These are phyloP conservation scores for Epichloe festucae DNA, from an alignment of 2,329 filamentous ascomycete genomes.

Conservation along the genomic window DNA sequence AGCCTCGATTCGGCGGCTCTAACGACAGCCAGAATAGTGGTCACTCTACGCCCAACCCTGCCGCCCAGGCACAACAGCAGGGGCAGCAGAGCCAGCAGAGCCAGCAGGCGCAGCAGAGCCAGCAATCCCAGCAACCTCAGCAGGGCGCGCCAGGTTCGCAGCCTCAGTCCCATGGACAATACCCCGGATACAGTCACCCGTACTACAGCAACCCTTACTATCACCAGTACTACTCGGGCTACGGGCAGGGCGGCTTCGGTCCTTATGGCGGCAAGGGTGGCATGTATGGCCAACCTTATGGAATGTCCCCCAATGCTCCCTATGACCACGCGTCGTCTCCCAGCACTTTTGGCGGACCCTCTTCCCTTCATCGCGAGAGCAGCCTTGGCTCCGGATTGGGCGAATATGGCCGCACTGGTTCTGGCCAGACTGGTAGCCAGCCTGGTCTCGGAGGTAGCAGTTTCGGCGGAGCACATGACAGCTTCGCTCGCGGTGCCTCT, in stretches of 20 bases:
- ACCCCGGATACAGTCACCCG: constrained; percentile 41
- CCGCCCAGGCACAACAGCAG: constrained; percentile 38
- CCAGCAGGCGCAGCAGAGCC: constrained; percentile 1
- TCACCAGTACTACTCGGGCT: constrained; percentile 44
- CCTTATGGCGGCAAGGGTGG: constrained; percentile 42
- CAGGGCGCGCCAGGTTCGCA: constrained; percentile 29
- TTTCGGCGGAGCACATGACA: constrained; percentile 42
- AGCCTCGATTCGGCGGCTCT: constrained; percentile 44
- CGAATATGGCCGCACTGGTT: constrained; percentile 39
- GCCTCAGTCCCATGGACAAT: constrained; percentile 34
- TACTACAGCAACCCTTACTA: constrained; percentile 54
- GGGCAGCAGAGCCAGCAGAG: constrained; percentile 27
- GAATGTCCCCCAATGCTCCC: constrained; percentile 41
- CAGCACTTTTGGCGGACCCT: constrained; percentile 38
- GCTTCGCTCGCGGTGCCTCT: constrained; percentile 38
- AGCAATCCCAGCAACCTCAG: constrained; percentile 19
- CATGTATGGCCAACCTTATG: constrained; percentile 44
- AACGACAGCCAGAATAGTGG: constrained; percentile 73
- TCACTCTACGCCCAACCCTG: constrained; percentile 79
- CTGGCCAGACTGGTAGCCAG: constrained; percentile 36
- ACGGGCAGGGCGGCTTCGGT: constrained; percentile 37
- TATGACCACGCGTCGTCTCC: constrained; percentile 44
- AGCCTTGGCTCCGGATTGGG: constrained; percentile 37
- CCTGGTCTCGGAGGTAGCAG: constrained; percentile 36
- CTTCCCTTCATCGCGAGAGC: constrained; percentile 39